Conservation (phyloP, 208 protist species). For the Endotrypanum monterogeii region DNA sequence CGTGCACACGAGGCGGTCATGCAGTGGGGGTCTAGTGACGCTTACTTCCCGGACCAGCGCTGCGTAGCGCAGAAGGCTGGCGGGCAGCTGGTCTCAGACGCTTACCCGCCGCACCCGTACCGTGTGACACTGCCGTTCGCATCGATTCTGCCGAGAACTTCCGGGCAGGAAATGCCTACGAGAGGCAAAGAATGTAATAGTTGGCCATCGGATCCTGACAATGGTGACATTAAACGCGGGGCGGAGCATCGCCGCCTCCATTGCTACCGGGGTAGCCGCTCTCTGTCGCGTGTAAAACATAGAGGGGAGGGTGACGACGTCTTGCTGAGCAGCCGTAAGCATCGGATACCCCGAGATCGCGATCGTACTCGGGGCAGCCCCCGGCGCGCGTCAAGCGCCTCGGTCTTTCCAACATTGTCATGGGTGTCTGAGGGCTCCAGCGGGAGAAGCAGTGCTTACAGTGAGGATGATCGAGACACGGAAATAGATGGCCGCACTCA, state of each 20-base stretch:
- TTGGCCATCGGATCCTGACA: not conserved
- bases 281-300: not conserved
- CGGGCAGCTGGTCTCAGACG: not conserved
- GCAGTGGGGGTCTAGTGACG: not conserved
- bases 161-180: not conserved
- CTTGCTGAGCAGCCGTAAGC: not conserved
- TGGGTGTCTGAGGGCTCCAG: not conserved
- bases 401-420: slow-evolving; percentile 3
- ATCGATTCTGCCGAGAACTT: not conserved
- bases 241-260: not conserved
- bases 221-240: not conserved
- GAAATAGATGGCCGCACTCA: not conserved
- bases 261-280: not conserved
- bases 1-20: not conserved
- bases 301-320: not conserved
- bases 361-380: not conserved
- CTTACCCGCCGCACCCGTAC: not conserved
- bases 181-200: not conserved
- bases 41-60: not conserved
- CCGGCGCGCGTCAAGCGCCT: not conserved
- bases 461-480: not conserved
- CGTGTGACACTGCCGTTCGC: not conserved
- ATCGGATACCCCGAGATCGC: not conserved
- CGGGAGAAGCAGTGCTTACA: not conserved
- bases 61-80: slow-evolving; percentile 4